Base-by-base conservation (phyloP, 257 asterid species). In the Solanum piurae region DNA sequence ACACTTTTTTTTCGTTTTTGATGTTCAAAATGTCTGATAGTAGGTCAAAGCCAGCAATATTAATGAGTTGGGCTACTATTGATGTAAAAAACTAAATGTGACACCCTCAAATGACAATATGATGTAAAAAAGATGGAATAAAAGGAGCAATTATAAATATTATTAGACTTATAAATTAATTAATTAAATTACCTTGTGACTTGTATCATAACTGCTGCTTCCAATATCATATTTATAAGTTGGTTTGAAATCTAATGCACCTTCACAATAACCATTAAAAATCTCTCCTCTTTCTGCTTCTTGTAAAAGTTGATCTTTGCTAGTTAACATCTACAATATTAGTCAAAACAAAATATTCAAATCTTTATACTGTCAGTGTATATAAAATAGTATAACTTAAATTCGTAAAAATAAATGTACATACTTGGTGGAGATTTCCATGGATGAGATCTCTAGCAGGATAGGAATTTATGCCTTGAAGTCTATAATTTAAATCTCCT, bases 401-500 rank as follows among this genome's bases (percentile, higher is more conserved):
- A 20, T 10, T 0, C 0, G 20, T 13, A 64, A 7, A 36, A 12
- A 5, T 23, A 34, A 6, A 27, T 7, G 7, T 55, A 80, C 92
- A 88, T 89, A 95, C 95, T 40, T 83, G 74, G 55, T 92, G 96
- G 85, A 89, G 95, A 71, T 95, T 88, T 14, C 89, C 89, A 8
- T 89, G 90, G 18, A 93, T 95, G 86, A 95, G 89, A 86, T 91
- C 88, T 90, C 95, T 89, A 6, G 94, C 97, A 0, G 97, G 95
- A 75, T 89, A 89, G 0, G 94, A 88, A 4, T 90, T 86, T 68
- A 94, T 91, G n/a, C 94, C 97, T 91, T 92, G 87, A 3, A 95
- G 90, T 80, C 97, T 93, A 20, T 95, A 95, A 64, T 95, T 95
- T 87, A 95, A 93, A 88, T 95, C 98, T 46, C 98, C 98, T 77